phyloP scores from a whole-genome alignment of 1,284 basidiomycete genomes.

The Boletus holoroseus region DNA sequence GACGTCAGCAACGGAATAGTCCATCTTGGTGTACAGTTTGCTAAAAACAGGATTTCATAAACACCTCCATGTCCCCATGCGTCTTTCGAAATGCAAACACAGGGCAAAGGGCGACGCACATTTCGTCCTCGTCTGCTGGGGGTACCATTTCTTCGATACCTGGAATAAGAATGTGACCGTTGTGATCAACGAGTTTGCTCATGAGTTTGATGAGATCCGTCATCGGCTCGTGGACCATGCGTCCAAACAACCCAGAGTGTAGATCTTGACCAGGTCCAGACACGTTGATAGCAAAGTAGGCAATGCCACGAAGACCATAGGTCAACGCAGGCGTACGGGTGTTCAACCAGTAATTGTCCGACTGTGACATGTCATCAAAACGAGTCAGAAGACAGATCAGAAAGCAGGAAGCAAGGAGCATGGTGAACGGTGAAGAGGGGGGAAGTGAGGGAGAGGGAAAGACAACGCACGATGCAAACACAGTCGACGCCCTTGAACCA shows the following conservation, averaged over 20 bases:
- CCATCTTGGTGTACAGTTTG: constrained; percentile 67
- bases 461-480: constrained; percentile 80
- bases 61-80: not conserved
- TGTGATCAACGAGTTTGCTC: constrained; percentile 80
- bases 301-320: constrained; percentile 80
- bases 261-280: constrained; percentile 86
- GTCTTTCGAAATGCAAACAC: not conserved
- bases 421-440: not conserved
- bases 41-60: constrained; percentile 27
- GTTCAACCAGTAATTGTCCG: constrained; percentile 87
- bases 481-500: constrained; percentile 93
- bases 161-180: constrained; percentile 85
- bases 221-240: constrained; percentile 87
- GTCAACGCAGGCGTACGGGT: constrained; percentile 71
- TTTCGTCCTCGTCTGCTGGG: constrained; percentile 73
- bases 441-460: constrained; percentile 28
- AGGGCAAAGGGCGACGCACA: constrained; percentile 34
- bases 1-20: constrained; percentile 74
- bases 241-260: constrained; percentile 88
- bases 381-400: not conserved
- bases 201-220: constrained; percentile 74
- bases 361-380: constrained; percentile 42
- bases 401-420: no score
- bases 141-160: constrained; percentile 89
- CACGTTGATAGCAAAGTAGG: constrained; percentile 84